These are phyloP conservation scores for Luvunga scandens DNA, from an alignment of 345 rosid genomes.

Conservation along the genomic window DNA sequence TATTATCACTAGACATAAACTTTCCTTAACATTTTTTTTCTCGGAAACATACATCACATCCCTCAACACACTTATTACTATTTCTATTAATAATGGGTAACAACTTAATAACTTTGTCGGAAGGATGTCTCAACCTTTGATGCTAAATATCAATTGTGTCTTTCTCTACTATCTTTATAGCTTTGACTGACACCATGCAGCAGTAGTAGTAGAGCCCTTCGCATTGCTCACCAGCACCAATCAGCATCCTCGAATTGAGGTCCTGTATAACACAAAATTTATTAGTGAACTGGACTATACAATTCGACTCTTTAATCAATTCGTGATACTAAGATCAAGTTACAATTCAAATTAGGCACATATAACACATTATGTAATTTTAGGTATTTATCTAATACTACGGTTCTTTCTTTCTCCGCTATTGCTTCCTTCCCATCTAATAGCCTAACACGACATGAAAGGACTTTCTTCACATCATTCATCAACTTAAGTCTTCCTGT, in stretches of 20 bases:
- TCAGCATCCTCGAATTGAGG: too few relatives aligned
- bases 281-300: not conserved
- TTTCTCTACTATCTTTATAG: too few relatives aligned
- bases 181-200: not conserved
- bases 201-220: not conserved
- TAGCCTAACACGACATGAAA: not conserved
- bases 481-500: not conserved
- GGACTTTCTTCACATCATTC: not conserved
- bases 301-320: not conserved
- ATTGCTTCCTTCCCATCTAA: not conserved
- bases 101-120: not conserved
- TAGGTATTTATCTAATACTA: not conserved
- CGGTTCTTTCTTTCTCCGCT: not conserved
- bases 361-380: constrained; percentile 4
- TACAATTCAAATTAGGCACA: not conserved
- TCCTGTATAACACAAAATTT: constrained; percentile 9
- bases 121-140: not conserved
- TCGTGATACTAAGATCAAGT: constrained; percentile 4
- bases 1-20: not conserved
- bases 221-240: constrained; percentile 7
- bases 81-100: too few relatives aligned
- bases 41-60: not conserved
- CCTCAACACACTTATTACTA: not conserved
- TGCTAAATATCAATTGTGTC: not conserved
- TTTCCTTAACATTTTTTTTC: not conserved